A percentile compares a stretch with the other conserved stretches of the same genome.
Conservation (phyloP, 495 filamentous ascomycete species). For the Penicillium pulvis region DNA sequence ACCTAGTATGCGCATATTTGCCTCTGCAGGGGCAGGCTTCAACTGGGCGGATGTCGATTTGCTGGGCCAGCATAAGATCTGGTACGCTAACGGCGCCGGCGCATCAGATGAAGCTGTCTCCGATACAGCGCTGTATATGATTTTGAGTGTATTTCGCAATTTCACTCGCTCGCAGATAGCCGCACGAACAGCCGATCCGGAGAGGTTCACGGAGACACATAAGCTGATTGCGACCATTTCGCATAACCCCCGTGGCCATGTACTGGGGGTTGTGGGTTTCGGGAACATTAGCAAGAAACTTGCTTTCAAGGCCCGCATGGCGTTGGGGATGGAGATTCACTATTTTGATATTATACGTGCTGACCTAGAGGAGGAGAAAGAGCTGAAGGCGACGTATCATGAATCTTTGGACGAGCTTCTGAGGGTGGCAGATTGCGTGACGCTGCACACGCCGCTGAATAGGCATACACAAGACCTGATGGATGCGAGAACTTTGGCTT, state of each 20-base stretch:
- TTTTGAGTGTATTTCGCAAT: constrained; percentile 63
- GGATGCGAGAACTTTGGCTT: constrained; percentile 40
- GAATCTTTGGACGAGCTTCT: constrained; percentile 54
- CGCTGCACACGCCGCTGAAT: constrained; percentile 61
- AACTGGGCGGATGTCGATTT: constrained; percentile 72
- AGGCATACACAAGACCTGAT: constrained; percentile 43
- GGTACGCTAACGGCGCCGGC: constrained; percentile 65
- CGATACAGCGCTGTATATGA: constrained; percentile 61
- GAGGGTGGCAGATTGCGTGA: constrained; percentile 56
- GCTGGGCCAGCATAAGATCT: constrained; percentile 53
- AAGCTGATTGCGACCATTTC: constrained; percentile 47
- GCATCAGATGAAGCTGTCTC: constrained; percentile 66
- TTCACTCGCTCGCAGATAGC: constrained; percentile 58
- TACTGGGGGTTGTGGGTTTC: constrained; percentile 60
- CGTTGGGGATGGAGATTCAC: constrained; percentile 64
- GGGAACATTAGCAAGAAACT: constrained; percentile 67
- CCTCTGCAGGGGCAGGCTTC: constrained; percentile 68
- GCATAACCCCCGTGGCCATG: constrained; percentile 43
- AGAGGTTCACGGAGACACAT: constrained; percentile 53
- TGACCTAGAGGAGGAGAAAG: constrained; percentile 18
- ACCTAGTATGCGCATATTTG: constrained; percentile 62
- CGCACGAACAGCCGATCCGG: constrained; percentile 24
- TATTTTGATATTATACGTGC: constrained; percentile 65
- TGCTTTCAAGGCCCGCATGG: constrained; percentile 53
- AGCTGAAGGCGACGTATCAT: constrained; percentile 48